A percentile compares a stretch with the other conserved stretches of the same genome.
These are phyloP conservation scores for Oleoguttula mirabilis DNA, from an alignment of 495 filamentous ascomycete species.

Conservation along the genomic window DNA sequence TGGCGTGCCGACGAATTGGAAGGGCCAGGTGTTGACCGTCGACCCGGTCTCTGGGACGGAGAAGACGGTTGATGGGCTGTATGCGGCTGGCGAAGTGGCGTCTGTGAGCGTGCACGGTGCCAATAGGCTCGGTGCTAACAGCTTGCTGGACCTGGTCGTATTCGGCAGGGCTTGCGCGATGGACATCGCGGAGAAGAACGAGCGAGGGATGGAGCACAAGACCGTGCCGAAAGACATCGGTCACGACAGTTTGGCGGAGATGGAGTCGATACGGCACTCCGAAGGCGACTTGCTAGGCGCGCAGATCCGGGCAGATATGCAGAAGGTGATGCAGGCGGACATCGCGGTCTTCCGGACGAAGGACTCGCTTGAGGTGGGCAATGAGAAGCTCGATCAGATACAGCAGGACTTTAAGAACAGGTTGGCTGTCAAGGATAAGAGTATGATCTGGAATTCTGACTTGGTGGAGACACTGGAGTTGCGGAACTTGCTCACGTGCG, in stretches of 20 bases:
- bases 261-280: conserved; percentile 74
- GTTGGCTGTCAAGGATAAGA: conserved; percentile 91
- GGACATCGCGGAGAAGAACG: conserved; percentile 83
- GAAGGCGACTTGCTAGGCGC: conserved; percentile 73
- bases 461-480: conserved; percentile 91
- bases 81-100: conserved; percentile 91
- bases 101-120: conserved; percentile 96
- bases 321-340: conserved; percentile 95
- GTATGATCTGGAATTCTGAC: conserved; percentile 99
- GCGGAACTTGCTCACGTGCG: conserved; percentile 87
- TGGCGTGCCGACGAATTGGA: conserved; percentile 94
- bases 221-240: conserved; percentile 71
- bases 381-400: conserved; percentile 63
- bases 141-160: conserved; percentile 94
- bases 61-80: conserved; percentile 87
- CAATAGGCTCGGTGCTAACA: conserved; percentile 90
- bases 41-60: conserved; percentile 68
- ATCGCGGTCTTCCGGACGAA: conserved; percentile 96
- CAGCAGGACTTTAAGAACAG: conserved; percentile 61
- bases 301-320: conserved; percentile 84
- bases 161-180: conserved; percentile 95
- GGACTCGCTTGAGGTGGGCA: conserved; percentile 76
- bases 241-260: conserved; percentile 69
- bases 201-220: conserved; percentile 62
- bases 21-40: conserved; percentile 81